Conservation (phyloP, 2,329 filamentous ascomycete species). For the Chaetothyriales sp. region DNA sequence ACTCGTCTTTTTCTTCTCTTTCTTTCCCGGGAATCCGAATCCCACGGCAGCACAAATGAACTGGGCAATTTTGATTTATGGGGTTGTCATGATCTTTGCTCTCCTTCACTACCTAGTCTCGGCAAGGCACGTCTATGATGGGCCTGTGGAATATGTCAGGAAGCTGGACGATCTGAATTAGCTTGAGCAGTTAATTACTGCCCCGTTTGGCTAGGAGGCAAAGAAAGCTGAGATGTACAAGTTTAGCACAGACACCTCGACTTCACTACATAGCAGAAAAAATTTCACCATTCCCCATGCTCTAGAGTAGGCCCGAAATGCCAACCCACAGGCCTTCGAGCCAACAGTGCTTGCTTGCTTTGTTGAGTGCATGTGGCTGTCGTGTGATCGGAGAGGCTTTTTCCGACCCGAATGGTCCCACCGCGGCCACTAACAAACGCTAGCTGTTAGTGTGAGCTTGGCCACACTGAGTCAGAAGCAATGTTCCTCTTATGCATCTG, state of each 20-base stretch:
- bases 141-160: constrained; percentile 21
- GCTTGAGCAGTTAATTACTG: neutral
- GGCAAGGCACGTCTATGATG: constrained; percentile 20
- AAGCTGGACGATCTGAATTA: constrained; percentile 4
- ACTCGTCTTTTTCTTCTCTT: constrained; percentile 18
- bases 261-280: no score
- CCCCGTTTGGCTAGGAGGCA: no score
- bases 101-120: constrained; percentile 18
- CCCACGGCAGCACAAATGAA: constrained; percentile 19
- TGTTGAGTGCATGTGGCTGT: no score
- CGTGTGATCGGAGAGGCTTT: no score
- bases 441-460: neutral
- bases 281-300: no score
- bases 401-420: no score
- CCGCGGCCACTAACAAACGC: no score
- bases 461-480: neutral
- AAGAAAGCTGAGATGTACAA: no score
- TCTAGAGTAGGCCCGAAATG: no score
- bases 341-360: no score
- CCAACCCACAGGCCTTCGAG: no score
- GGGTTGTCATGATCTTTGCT: constrained; percentile 18
- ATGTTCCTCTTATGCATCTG: neutral
- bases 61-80: constrained; percentile 21
- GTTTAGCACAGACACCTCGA: no score
- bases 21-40: constrained; percentile 18